phyloP scores from a whole-genome alignment of 108 stramenopile genomes.

The Craspedostauros australis region DNA sequence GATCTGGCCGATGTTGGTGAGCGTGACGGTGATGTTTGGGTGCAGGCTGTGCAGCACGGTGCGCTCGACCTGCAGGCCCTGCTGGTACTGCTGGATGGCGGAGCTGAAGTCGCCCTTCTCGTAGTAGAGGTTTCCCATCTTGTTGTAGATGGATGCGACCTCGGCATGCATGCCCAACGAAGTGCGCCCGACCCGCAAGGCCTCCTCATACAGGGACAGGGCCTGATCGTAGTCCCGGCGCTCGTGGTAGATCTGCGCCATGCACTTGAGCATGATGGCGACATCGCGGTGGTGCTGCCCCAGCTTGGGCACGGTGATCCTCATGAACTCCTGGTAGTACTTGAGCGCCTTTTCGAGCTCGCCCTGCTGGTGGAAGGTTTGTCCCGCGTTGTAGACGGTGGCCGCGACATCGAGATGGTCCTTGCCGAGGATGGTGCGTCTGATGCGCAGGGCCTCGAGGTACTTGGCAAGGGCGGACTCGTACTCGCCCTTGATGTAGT shows the following conservation, averaged over 20 bases:
- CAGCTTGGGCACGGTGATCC: constrained; percentile 33
- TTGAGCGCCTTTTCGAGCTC: constrained; percentile 40
- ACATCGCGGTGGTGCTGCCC: constrained; percentile 53
- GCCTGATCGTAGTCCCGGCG: constrained; percentile 41
- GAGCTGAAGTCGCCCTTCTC: constrained; percentile 44
- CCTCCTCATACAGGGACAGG: constrained; percentile 31
- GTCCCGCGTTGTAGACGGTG: constrained; percentile 56
- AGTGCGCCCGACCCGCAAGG: constrained; percentile 24
- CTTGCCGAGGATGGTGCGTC: constrained; percentile 27
- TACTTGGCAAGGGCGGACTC: constrained; percentile 34
- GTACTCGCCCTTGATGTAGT: constrained; percentile 50
- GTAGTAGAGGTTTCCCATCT: constrained; percentile 62
- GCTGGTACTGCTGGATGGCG: constrained; percentile 45
- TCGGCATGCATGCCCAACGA: constrained; percentile 51
- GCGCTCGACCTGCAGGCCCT: constrained; percentile 55
- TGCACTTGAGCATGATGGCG: constrained; percentile 48
- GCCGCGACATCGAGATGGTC: constrained; percentile 56
- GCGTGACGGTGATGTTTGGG: constrained; percentile 59
- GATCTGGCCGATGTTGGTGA: constrained; percentile 66
- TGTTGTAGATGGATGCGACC: constrained; percentile 56
- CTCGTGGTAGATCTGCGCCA: constrained; percentile 62
- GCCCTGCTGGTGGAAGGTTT: constrained; percentile 53
- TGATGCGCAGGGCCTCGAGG: constrained; percentile 35
- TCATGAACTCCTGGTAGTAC: constrained; percentile 55
- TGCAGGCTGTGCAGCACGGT: constrained; percentile 36